A percentile compares a stretch with the other conserved stretches of the same genome.
phyloP scores from a whole-genome alignment of 345 rosid genomes.

The Linum lewisii region DNA sequence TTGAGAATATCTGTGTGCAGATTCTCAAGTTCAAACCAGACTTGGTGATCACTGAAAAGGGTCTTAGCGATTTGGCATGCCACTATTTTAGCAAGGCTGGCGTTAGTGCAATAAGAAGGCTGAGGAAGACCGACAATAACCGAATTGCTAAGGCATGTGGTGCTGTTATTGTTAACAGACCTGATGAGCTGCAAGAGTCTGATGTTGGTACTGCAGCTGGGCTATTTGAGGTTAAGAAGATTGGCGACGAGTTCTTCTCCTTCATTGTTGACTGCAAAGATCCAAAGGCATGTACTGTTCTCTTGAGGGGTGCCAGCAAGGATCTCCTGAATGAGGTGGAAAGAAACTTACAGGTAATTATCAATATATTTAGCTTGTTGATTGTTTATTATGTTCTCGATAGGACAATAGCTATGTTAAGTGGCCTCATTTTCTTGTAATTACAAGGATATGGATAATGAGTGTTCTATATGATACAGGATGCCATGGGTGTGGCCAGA shows the following conservation, averaged over 20 bases:
- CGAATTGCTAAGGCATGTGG: slow-evolving; percentile 96
- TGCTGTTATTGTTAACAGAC: slow-evolving; percentile 88
- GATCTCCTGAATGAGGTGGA: slow-evolving; percentile 95
- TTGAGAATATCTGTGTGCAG: slow-evolving; percentile 68
- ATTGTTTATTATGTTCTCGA: slow-evolving; percentile 3
- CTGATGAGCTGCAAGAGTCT: slow-evolving; percentile 92
- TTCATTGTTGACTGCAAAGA: slow-evolving; percentile 87
- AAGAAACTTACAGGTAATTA: slow-evolving; percentile 79
- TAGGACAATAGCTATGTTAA: too few species aligned
- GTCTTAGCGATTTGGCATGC: slow-evolving; percentile 95
- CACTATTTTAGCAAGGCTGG: slow-evolving; percentile 91
- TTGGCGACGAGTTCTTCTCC: slow-evolving; percentile 90
- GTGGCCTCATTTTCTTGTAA: too few species aligned
- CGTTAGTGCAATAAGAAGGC: slow-evolving; percentile 87
- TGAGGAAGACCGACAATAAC: slow-evolving; percentile 84
- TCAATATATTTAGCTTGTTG: background rate
- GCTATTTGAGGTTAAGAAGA: slow-evolving; percentile 84
- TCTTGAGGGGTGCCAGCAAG: slow-evolving; percentile 95
- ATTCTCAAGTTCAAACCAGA: slow-evolving; percentile 87
- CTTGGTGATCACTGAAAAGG: slow-evolving; percentile 85
- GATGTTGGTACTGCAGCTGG: slow-evolving; percentile 97
- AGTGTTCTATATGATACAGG: slow-evolving; percentile 36
- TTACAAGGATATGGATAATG: background rate
- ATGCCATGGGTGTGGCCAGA: slow-evolving; percentile 95
- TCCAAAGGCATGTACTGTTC: slow-evolving; percentile 90